Conservation (phyloP, 257 asterid genomes). For the Ocimum tenuiflorum region DNA sequence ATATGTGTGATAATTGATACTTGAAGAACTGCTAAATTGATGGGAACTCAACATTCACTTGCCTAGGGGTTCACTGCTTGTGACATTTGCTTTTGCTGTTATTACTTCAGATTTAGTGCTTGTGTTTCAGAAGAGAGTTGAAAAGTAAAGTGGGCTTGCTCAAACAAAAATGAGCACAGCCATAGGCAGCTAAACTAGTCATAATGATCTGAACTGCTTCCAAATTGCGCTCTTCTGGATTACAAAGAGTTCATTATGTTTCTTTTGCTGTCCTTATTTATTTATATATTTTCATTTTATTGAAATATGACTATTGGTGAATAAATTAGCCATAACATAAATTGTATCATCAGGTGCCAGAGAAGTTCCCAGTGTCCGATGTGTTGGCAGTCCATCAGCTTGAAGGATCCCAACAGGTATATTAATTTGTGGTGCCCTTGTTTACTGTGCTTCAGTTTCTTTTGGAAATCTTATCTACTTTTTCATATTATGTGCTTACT, state of each 20-base stretch:
- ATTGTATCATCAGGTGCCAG: conserved; percentile 54
- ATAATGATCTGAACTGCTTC: not conserved
- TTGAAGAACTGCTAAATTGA: not conserved
- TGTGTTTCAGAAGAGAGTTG: not conserved
- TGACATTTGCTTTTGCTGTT: not conserved
- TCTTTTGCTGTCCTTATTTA: not conserved
- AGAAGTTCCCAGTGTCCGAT: conserved; percentile 93
- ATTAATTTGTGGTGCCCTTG: not conserved
- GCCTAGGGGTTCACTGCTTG: not conserved
- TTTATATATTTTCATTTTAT: not conserved
- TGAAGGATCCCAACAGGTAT: conserved; percentile 86
- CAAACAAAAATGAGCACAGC: not conserved
- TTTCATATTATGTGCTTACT: not conserved
- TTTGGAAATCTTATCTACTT: conserved; percentile 6
- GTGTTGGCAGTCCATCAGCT: conserved; percentile 80
- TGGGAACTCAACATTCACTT: not conserved
- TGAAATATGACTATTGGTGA: not conserved
- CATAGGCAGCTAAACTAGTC: not conserved
- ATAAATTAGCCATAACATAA: not conserved
- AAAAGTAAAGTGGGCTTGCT: not conserved
- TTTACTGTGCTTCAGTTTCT: not conserved
- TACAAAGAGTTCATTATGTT: not conserved
- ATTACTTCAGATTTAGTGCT: not conserved
- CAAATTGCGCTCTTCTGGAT: not conserved
- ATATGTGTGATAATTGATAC: not conserved